Evolutionary conservation across 176 grass and related monocot species (phyloP).

Genomic region (Carex parvula): DNA sequence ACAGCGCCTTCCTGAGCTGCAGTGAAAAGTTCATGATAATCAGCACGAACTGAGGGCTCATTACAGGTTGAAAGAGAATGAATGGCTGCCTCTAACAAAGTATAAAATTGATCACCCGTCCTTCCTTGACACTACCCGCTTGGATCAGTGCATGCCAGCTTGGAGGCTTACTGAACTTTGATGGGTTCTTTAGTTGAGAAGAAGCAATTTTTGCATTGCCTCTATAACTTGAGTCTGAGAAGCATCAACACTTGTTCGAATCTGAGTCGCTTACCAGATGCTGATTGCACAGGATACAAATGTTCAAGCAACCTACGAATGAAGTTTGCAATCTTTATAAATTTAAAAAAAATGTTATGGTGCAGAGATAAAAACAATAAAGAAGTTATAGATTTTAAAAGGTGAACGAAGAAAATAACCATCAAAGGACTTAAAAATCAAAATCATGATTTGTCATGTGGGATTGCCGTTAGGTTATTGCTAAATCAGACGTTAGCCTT

Average conservation of each 20-base stretch:
- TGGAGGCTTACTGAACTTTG: conserved; percentile 89
- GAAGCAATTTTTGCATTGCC: conserved; percentile 92
- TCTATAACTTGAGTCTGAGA: conserved; percentile 76
- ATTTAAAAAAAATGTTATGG: not conserved
- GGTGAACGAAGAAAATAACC: not conserved
- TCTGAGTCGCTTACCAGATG: conserved; percentile 57
- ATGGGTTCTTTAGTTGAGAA: conserved; percentile 80
- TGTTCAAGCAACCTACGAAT: too few species aligned
- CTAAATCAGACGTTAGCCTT: not conserved
- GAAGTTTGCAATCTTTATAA: not conserved
- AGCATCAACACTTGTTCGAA: conserved; percentile 83
- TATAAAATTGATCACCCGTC: conserved; percentile 67
- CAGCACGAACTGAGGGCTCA: conserved; percentile 45
- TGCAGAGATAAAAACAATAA: not conserved
- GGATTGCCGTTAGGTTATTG: not conserved
- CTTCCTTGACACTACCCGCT: conserved; percentile 74
- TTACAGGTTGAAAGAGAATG: conserved; percentile 58
- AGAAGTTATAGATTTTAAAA: too few species aligned
- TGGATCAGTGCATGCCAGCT: conserved; percentile 78
- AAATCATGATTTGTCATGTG: not conserved
- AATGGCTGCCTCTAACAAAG: conserved; percentile 73
- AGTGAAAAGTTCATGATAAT: conserved; percentile 62
- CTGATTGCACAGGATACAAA: conserved; percentile 25
- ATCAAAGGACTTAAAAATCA: not conserved
- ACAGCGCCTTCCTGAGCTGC: conserved; percentile 54